Percentiles rank a stretch among this genome's conserved stretches.
Conservation (phyloP, 495 filamentous ascomycete genomes). For the Gamarada debralockiae region DNA sequence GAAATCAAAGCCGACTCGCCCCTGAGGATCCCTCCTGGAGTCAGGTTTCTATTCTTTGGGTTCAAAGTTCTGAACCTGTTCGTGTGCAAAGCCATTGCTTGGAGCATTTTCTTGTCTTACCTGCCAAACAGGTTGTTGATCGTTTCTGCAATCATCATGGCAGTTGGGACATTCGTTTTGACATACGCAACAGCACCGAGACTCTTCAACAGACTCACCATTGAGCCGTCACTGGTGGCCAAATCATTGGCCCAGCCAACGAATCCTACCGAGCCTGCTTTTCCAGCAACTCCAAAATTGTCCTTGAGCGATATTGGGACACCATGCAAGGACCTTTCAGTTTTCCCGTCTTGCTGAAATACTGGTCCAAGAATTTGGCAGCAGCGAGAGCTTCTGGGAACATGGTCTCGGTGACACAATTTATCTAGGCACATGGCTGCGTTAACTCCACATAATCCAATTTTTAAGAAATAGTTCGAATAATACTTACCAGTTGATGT, state of each 20-base stretch:
- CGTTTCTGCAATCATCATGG: slow-evolving; percentile 24
- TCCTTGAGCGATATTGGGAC: slow-evolving; percentile 67
- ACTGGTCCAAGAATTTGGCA: neutral
- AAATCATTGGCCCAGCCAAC: slow-evolving; percentile 38
- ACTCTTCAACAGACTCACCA: slow-evolving; percentile 39
- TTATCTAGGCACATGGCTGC: neutral
- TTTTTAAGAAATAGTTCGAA: neutral
- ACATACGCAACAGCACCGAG: slow-evolving; percentile 48
- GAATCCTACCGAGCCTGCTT: slow-evolving; percentile 44
- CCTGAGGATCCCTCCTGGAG: slow-evolving; percentile 55
- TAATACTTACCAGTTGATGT: neutral
- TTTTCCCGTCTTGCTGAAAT: neutral
- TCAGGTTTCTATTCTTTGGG: slow-evolving; percentile 44
- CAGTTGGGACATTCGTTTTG: slow-evolving; percentile 41
- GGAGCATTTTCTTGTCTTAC: neutral
- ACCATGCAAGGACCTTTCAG: slow-evolving; percentile 57
- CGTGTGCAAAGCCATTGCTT: neutral
- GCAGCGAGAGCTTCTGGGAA: neutral
- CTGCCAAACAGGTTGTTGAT: slow-evolving; percentile 24
- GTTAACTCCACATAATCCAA: no score
- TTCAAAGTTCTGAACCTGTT: slow-evolving; percentile 36
- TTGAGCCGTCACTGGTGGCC: slow-evolving; percentile 36
- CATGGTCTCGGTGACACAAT: neutral
- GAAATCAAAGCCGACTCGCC: slow-evolving; percentile 56
- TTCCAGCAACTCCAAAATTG: slow-evolving; percentile 52